Percentiles rank a stretch among this genome's conserved stretches.
phyloP scores from a whole-genome alignment of 2,329 filamentous ascomycete genomes.

The Hypoxylon sp. region DNA sequence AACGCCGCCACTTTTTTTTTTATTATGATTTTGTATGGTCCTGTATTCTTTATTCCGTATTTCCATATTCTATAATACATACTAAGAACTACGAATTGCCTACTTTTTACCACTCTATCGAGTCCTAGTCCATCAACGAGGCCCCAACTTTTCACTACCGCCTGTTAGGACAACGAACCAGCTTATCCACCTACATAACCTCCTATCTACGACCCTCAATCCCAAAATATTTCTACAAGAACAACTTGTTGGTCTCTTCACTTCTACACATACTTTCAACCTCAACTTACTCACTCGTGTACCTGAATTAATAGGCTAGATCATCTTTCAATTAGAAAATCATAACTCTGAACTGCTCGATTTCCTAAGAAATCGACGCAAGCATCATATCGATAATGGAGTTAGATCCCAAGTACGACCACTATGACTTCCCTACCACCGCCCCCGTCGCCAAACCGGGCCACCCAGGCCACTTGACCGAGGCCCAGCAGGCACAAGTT shows the following conservation, averaged over 20 bases:
- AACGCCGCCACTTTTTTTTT: conserved; percentile 41
- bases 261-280: conserved; percentile 1
- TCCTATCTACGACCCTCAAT: conserved; percentile 29
- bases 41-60: neutral
- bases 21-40: conserved; percentile 23
- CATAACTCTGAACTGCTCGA: conserved; percentile 24
- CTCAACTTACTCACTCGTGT: conserved; percentile 9
- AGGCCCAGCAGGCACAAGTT: conserved; percentile 90
- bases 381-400: conserved; percentile 61
- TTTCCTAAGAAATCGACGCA: conserved; percentile 41
- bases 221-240: conserved; percentile 26
- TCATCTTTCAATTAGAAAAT: conserved; percentile 13
- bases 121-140: conserved; percentile 24
- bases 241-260: conserved; percentile 29
- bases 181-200: conserved; percentile 35
- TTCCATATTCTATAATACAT: conserved; percentile 7
- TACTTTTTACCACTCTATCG: conserved; percentile 31
- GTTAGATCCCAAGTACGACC: conserved; percentile 91
- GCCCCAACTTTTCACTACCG: conserved; percentile 32
- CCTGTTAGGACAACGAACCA: conserved; percentile 29
- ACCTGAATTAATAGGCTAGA: conserved; percentile 22
- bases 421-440: conserved; percentile 92
- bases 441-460: conserved; percentile 79
- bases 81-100: conserved; percentile 15
- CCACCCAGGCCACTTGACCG: conserved; percentile 89